These are phyloP conservation scores for Fagopyrum tataricum DNA, from an alignment of 148 eudicot genomes.

Conservation along the genomic window DNA sequence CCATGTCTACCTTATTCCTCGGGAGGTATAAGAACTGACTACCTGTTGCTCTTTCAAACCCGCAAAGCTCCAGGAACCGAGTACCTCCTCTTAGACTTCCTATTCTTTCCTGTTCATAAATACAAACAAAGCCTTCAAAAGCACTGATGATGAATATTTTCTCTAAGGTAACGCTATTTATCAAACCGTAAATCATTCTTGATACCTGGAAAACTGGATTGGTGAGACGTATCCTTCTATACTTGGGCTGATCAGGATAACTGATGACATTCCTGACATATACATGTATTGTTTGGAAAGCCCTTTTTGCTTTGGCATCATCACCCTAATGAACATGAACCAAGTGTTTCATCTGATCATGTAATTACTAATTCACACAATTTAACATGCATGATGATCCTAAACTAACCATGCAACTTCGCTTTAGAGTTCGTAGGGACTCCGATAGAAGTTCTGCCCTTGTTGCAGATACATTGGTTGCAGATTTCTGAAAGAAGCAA, in stretches of 20 bases:
- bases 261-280: slow-evolving; percentile 50
- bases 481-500: slow-evolving; percentile 15
- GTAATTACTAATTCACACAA: neutral
- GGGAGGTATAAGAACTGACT: slow-evolving; percentile 53
- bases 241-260: slow-evolving; percentile 64
- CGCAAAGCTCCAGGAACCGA: slow-evolving; percentile 76
- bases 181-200: neutral
- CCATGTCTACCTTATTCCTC: slow-evolving; percentile 47
- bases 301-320: slow-evolving; percentile 45
- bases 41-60: slow-evolving; percentile 51
- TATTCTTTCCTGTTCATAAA: slow-evolving; percentile 51
- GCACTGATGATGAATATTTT: neutral
- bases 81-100: slow-evolving; percentile 51
- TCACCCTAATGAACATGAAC: slow-evolving; percentile 35
- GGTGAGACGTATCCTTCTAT: slow-evolving; percentile 53
- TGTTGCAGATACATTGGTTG: slow-evolving; percentile 19
- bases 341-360: no score
- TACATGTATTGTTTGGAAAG: slow-evolving; percentile 62
- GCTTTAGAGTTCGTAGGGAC: slow-evolving; percentile 66
- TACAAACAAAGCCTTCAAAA: neutral
- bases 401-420: slow-evolving; percentile 48
- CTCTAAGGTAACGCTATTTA: no score
- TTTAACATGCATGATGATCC: neutral
- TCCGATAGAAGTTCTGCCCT: slow-evolving; percentile 47
- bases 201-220: slow-evolving; percentile 77